Percentiles rank a stretch among this genome's conserved stretches.
phyloP scores from a whole-genome alignment of 139 green algal species.

The Axilococcus clingmanii region DNA sequence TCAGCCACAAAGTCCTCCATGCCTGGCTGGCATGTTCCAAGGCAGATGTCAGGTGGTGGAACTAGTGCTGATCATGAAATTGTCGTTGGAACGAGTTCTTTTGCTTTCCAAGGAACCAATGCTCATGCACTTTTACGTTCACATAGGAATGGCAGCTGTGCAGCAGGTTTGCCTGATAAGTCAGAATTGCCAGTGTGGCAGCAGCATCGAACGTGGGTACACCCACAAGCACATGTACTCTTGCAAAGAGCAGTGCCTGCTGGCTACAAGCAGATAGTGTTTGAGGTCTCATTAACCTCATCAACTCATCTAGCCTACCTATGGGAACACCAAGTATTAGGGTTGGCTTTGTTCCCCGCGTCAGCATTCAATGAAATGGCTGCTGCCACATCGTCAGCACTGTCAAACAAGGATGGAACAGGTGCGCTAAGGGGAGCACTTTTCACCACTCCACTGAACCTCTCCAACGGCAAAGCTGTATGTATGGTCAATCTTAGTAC shows the following conservation, averaged over 20 bases:
- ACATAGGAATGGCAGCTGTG: neutral
- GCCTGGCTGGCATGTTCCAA: slow-evolving; percentile 13
- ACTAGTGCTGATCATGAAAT: neutral
- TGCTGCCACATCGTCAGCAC: slow-evolving; percentile 11
- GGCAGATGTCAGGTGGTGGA: neutral
- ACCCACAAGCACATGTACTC: slow-evolving; percentile 32
- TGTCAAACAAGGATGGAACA: slow-evolving; percentile 8
- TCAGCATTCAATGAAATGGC: slow-evolving; percentile 57
- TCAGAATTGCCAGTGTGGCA: neutral
- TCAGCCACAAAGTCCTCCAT: slow-evolving; percentile 5
- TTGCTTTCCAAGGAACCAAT: slow-evolving; percentile 75
- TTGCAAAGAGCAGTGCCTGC: slow-evolving; percentile 7
- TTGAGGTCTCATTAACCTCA: slow-evolving; percentile 22
- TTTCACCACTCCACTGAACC: slow-evolving; percentile 23
- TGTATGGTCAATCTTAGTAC: too few relatives aligned
- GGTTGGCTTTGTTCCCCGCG: slow-evolving; percentile 43
- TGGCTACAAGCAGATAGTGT: slow-evolving; percentile 1
- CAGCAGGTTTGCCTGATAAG: neutral
- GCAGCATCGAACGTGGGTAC: slow-evolving; percentile 16
- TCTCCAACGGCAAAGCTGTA: too few relatives aligned
- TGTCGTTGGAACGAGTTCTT: slow-evolving; percentile 38
- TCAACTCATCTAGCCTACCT: slow-evolving; percentile 49
- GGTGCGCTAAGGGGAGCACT: neutral
- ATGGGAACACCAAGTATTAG: slow-evolving; percentile 53
- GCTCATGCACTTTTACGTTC: slow-evolving; percentile 30